Percentiles rank a stretch among this genome's conserved stretches.
Conservation (phyloP, 345 rosid genomes). For the Moricandia arvensis region DNA sequence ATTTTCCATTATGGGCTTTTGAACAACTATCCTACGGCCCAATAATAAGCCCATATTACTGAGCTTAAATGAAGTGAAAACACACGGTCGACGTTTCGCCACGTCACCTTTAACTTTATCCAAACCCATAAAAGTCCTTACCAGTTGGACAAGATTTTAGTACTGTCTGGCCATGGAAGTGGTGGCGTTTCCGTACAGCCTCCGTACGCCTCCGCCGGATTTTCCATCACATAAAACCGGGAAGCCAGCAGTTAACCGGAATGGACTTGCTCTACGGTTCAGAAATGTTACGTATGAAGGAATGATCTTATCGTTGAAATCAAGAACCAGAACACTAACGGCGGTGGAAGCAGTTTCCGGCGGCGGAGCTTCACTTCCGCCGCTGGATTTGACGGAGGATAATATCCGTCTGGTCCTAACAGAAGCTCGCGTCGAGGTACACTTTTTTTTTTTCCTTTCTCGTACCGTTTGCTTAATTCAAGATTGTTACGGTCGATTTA, state of each 20-base stretch:
- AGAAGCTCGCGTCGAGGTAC: slow-evolving; percentile 78
- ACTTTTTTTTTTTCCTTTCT: not conserved
- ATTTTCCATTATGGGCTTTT: slow-evolving; percentile 12
- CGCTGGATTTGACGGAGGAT: slow-evolving; percentile 86
- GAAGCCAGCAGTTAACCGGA: not conserved
- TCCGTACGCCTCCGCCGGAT: slow-evolving; percentile 16
- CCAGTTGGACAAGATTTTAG: not conserved
- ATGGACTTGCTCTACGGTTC: slow-evolving; percentile 11
- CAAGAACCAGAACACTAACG: slow-evolving; percentile 20
- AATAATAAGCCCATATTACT: slow-evolving; percentile 8
- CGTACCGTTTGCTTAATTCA: not conserved
- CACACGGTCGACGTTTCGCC: not conserved
- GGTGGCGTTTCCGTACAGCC: slow-evolving; percentile 30
- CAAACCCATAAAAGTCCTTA: not conserved
- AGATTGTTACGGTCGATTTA: slow-evolving; percentile 3
- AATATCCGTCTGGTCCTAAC: slow-evolving; percentile 61
- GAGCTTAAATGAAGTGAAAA: not conserved
- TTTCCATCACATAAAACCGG: not conserved
- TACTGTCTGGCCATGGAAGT: slow-evolving; percentile 30
- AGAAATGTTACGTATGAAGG: slow-evolving; percentile 10
- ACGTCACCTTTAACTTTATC: slow-evolving; percentile 20
- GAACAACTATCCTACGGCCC: not conserved
- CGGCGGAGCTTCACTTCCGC: slow-evolving; percentile 58
- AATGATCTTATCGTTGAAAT: slow-evolving; percentile 1
- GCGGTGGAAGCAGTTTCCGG: slow-evolving; percentile 40